These are phyloP conservation scores for Iberis pinnata DNA, from an alignment of 345 rosid species.

Conservation along the genomic window DNA sequence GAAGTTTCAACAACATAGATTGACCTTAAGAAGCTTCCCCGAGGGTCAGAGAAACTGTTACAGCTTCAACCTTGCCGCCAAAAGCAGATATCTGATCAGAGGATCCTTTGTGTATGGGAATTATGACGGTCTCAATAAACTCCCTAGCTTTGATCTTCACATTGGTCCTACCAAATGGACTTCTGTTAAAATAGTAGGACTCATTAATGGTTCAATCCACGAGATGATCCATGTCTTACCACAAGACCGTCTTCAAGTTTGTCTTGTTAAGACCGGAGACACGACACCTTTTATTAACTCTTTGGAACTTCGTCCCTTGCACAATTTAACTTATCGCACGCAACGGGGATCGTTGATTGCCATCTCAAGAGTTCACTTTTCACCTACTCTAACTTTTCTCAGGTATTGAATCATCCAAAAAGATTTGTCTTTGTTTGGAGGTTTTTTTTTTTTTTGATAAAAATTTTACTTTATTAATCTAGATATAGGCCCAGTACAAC, in stretches of 20 bases:
- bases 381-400: background rate
- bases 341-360: constrained; percentile 6
- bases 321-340: background rate
- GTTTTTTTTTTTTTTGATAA: too few relatives aligned
- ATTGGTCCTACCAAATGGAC: too few relatives aligned
- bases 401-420: too few relatives aligned
- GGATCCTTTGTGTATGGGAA: too few relatives aligned
- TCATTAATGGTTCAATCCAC: background rate
- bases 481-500: too few relatives aligned
- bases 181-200: too few relatives aligned
- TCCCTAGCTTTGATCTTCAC: too few relatives aligned
- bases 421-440: too few relatives aligned
- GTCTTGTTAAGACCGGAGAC: constrained; percentile 8
- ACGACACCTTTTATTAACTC: constrained; percentile 8
- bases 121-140: too few relatives aligned
- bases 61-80: too few relatives aligned
- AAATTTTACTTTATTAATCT: too few relatives aligned
- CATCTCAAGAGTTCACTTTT: constrained; percentile 1
- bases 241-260: constrained; percentile 6
- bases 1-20: constrained; percentile 3
- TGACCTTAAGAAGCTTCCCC: constrained; percentile 16
- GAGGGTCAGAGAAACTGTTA: constrained; percentile 13
- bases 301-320: constrained; percentile 7
- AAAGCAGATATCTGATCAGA: too few relatives aligned
- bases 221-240: constrained; percentile 15